Evolutionary conservation across 1,139 yeast species (phyloP), one percentile per base, ranked within the genome.

Genomic region (Hyphopichia buzzinii): DNA sequence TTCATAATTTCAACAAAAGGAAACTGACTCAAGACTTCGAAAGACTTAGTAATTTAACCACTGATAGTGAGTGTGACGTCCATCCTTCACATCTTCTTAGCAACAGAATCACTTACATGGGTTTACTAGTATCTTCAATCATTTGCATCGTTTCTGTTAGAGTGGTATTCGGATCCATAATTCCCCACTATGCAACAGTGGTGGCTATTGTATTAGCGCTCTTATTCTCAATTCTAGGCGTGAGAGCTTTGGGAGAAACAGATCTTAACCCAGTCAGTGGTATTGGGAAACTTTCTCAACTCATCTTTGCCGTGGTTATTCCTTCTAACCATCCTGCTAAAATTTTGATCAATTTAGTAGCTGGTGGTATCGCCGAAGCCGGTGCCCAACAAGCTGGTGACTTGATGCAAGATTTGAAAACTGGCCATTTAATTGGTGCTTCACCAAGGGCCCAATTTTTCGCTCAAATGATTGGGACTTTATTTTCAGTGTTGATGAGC

Each of bases 301-400:
- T 92, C 31, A 59, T 92, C 4, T 88, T 92, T 62, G 96, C 97
- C 0, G 54, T 86, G 7, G 72, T 90, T 4, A 72, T 89, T n/a
- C 95, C 97, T 1, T 69, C 70, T 12, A 61, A 70, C 33, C 85
- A 83, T 43, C 95, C 95, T 1, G 89, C 94, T 2, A 79, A 87
- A 12, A 85, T 92, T 3, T 65, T 92, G 28, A 81, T 89, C 34
- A 92, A 92, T 55, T 67, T 92, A 37, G 83, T 92, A 3, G 96
- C 97, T 3, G 98, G 98, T 12, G 97, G 96, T 6, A 82, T 92
- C 24, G 95, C 97, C 1, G 98, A 92, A 62, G 97, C 98, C 1
- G 97, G 98, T 6, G 97, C 98, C 2, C 97, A 92, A 60, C 98
- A 92, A 60, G 97, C 97, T 1, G 98, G 98, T 12, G 98, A 92